Conservation (phyloP, 2,329 filamentous ascomycete species). For the Nemania abortiva region DNA sequence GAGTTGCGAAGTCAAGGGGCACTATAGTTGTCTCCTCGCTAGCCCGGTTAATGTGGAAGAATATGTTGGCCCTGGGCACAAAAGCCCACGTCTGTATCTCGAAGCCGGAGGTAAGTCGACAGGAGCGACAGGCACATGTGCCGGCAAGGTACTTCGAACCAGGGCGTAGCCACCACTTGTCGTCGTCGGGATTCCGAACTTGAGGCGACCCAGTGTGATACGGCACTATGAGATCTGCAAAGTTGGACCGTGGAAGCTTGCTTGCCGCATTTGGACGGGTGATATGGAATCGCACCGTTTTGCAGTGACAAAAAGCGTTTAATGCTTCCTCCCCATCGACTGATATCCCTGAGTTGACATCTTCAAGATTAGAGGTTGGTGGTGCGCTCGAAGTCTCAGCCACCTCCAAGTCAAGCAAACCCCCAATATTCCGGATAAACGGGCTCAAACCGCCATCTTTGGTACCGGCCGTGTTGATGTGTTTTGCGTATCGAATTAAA, state of each 20-base stretch:
- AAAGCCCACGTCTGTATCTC: slow-evolving; percentile 77
- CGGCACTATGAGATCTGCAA: slow-evolving; percentile 66
- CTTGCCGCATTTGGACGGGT: slow-evolving; percentile 65
- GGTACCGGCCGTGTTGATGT: slow-evolving; percentile 50
- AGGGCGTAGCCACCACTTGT: slow-evolving; percentile 71
- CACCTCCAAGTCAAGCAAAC: slow-evolving; percentile 12
- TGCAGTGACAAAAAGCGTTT: slow-evolving; percentile 66
- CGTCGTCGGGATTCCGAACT: slow-evolving; percentile 59
- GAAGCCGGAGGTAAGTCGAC: slow-evolving; percentile 70
- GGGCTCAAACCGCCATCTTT: slow-evolving; percentile 54
- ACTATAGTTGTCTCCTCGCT: slow-evolving; percentile 17
- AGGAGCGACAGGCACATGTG: slow-evolving; percentile 72
- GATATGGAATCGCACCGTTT: slow-evolving; percentile 67
- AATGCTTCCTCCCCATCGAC: slow-evolving; percentile 46
- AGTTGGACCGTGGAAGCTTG: slow-evolving; percentile 58
- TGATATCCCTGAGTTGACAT: background rate
- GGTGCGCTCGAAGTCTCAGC: slow-evolving; percentile 4
- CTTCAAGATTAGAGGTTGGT: background rate
- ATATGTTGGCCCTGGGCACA: slow-evolving; percentile 69
- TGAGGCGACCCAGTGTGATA: slow-evolving; percentile 55
- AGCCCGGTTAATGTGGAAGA: slow-evolving; percentile 52
- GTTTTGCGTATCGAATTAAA: slow-evolving; percentile 37
- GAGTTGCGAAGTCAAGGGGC: slow-evolving; percentile 53
- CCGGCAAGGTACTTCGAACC: slow-evolving; percentile 64
- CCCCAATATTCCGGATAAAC: slow-evolving; percentile 47